Conservation (phyloP, 140 eudicot species). For the Ambrosia hybrid region DNA sequence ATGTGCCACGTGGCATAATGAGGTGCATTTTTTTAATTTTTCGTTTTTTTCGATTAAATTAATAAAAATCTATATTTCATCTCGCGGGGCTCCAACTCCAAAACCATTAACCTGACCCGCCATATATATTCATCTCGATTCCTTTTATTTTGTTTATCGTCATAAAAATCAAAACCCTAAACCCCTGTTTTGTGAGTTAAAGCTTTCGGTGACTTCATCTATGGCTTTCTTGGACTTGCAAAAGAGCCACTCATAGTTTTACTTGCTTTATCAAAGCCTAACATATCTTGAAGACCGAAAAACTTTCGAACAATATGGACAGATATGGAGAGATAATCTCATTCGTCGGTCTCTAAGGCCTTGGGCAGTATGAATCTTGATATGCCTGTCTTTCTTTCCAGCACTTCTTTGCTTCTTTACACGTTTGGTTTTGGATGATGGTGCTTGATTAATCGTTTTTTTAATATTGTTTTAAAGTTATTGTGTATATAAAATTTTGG, state of each 20-base stretch:
- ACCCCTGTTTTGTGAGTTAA: constrained; percentile 30
- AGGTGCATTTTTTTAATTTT: too few species aligned
- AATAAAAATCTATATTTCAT: too few species aligned
- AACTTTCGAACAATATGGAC: constrained; percentile 59
- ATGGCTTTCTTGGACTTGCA: constrained; percentile 55
- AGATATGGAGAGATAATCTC: constrained; percentile 58
- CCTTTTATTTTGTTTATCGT: too few species aligned
- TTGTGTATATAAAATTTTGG: too few species aligned
- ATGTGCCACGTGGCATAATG: too few species aligned
- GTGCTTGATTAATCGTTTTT: too few species aligned
- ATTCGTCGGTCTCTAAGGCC: constrained; percentile 60
- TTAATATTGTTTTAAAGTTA: too few species aligned
- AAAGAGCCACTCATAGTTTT: constrained; percentile 70
- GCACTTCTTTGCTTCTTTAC: constrained; percentile 43
- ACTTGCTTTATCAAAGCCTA: constrained; percentile 67
- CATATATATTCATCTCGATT: too few species aligned
- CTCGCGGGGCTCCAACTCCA: too few species aligned
- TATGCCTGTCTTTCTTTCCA: constrained; percentile 62
- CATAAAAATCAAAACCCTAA: too few species aligned
- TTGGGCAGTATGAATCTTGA: constrained; percentile 61
- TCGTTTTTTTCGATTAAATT: too few species aligned
- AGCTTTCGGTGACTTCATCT: constrained; percentile 38
- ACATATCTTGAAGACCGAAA: constrained; percentile 61
- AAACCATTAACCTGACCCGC: too few species aligned
- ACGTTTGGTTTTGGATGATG: constrained; percentile 23